A percentile compares a stretch with the other conserved stretches of the same genome.
These are phyloP conservation scores for Myriosclerotinia curreyana DNA, from an alignment of 2,329 filamentous ascomycete species.

Conservation along the genomic window DNA sequence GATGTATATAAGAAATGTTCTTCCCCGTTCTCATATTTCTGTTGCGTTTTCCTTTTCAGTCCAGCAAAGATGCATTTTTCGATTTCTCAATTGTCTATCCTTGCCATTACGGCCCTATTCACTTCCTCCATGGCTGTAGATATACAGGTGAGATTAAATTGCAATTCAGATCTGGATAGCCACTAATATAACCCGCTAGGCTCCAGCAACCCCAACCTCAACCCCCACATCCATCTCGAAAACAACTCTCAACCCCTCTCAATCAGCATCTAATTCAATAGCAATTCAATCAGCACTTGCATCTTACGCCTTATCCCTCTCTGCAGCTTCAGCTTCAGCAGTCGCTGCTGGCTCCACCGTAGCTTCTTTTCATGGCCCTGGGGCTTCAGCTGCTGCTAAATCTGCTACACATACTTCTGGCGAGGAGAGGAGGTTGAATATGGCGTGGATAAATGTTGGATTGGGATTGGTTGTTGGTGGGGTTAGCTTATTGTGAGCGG, in stretches of 20 bases:
- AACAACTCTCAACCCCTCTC: background rate
- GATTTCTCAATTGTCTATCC: background rate
- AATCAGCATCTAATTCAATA: constrained; percentile 1
- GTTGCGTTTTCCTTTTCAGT: background rate
- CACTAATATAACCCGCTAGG: background rate
- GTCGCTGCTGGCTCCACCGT: background rate
- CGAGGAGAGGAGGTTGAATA: background rate
- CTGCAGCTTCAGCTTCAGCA: background rate
- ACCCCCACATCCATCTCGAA: background rate
- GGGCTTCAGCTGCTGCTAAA: constrained; percentile 2
- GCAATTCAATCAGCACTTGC: background rate
- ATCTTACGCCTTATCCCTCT: constrained; percentile 3
- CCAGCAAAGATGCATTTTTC: background rate
- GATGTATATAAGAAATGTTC: background rate
- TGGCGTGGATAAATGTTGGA: background rate
- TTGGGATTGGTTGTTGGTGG: background rate
- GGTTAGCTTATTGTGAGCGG: background rate
- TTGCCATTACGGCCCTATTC: background rate
- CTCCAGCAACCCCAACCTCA: background rate
- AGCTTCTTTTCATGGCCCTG: background rate
- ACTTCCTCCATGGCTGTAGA: background rate
- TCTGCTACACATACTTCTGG: background rate
- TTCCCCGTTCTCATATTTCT: background rate
- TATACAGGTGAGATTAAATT: background rate
- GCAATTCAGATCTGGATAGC: background rate